A percentile compares a stretch with the other conserved stretches of the same genome.
phyloP scores from a whole-genome alignment of 192 early-diverging fungal species.

The Backusella westeae region DNA sequence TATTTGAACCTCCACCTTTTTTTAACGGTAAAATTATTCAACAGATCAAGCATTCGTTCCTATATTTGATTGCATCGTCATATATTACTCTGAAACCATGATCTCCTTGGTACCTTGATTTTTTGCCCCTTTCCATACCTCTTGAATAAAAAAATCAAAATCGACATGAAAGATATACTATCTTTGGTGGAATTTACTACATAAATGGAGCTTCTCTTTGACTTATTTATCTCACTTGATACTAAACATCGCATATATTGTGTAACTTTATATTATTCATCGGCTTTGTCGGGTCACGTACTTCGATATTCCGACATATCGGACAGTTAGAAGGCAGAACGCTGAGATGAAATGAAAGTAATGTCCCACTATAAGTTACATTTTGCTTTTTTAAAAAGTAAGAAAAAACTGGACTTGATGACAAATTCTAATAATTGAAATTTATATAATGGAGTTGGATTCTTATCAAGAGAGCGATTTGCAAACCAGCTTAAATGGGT shows the following conservation, averaged over 20 bases:
- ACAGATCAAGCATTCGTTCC: background rate
- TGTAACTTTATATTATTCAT: constrained; percentile 1
- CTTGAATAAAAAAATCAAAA: background rate
- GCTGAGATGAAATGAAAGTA: background rate
- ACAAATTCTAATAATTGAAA: background rate
- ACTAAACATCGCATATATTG: background rate
- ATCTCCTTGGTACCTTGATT: background rate
- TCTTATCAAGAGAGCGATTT: background rate
- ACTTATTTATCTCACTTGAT: background rate
- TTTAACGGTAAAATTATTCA: constrained; percentile 4
- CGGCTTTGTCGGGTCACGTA: constrained; percentile 5
- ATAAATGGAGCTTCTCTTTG: background rate
- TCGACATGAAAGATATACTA: background rate
- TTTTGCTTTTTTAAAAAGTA: background rate
- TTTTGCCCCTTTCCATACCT: background rate
- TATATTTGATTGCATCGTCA: background rate
- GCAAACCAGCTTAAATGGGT: background rate
- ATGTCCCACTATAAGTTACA: background rate
- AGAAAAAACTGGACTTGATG: background rate
- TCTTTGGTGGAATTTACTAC: background rate
- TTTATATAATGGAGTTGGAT: background rate
- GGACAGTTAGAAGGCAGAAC: background rate
- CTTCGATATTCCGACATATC: constrained; percentile 1
- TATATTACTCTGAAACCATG: background rate
- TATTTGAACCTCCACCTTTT: background rate